Conservation (phyloP, 805 yeast genomes). For the Schwanniomyces occidentalis region DNA sequence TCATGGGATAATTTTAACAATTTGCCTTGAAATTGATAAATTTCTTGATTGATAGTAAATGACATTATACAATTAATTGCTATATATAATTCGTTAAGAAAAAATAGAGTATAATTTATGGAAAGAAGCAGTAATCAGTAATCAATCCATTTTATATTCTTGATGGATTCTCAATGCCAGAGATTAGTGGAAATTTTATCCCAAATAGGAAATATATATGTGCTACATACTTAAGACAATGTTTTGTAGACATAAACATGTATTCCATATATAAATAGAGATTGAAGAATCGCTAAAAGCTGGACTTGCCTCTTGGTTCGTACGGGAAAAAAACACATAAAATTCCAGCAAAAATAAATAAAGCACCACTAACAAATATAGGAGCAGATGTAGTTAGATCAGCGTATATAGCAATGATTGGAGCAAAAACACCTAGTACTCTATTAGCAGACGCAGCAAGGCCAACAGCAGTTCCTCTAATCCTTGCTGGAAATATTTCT, state of each 20-base stretch:
- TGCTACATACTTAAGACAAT: not conserved
- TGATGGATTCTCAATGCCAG: too few species aligned
- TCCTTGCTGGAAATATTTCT: slow-evolving; percentile 53
- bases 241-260: not conserved
- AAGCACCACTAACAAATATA: slow-evolving; percentile 60
- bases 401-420: slow-evolving; percentile 55
- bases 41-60: slow-evolving; percentile 53
- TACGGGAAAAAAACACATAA: slow-evolving; percentile 29
- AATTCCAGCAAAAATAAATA: slow-evolving; percentile 47
- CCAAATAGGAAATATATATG: not conserved
- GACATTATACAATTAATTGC: slow-evolving; percentile 33
- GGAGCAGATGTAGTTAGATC: slow-evolving; percentile 59
- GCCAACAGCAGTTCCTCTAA: slow-evolving; percentile 60
- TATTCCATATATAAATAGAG: too few species aligned
- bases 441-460: slow-evolving; percentile 56
- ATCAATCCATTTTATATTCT: not conserved
- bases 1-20: slow-evolving; percentile 74
- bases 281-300: too few species aligned
- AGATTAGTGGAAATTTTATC: not conserved
- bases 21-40: slow-evolving; percentile 71
- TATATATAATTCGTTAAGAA: not conserved
- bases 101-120: not conserved
- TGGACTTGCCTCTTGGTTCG: slow-evolving; percentile 24
- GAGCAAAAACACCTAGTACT: slow-evolving; percentile 56
- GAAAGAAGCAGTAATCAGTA: not conserved